Evolutionary conservation across 768 basidiomycete species (phyloP), one percentile per base, ranked within the genome.

Genomic region (Boletus subcaerulescens): DNA sequence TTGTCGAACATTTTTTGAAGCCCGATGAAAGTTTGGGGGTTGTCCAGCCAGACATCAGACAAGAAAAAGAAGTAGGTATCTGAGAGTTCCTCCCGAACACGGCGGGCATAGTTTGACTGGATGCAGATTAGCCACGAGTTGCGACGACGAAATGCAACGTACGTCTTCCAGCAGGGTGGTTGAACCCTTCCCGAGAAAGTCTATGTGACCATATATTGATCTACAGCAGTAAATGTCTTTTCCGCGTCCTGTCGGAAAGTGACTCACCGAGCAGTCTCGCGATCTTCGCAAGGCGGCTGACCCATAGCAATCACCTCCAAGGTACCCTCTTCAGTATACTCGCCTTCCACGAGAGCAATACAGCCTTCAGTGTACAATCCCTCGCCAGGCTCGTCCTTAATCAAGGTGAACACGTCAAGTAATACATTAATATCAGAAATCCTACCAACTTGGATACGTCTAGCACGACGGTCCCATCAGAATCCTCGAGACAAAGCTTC

Each of bases 291-390:
- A 12, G 97, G 97, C 2, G 97, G 97, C 71, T 98, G 96, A 2
- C 97, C 97, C 57, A 99, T 90, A 18, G 95, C 97, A 58, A 93
- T 84, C 7, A 98, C 92, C 60, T 88, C 81, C 47, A 99, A 77
- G 1, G 81, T 89, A 47, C 87, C 90, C 31, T 98, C 93, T 56
- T 95, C 87, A 0, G 91, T 98, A 67, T 98, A 99, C 65, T 94
- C 91, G 20, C 97, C 97, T 74, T 98, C 97, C 0, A 98, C 85
- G 15, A 99, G 80, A 1, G 93, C 93, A 70, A 98, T 90, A 55
- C 88, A 93, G 0, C 97, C 97, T 71, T 98, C 97, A 0, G 94
- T 97, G 65, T 97, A 98, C 7, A 99, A 69, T 1, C 97, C 97
- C 65, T 96, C 93, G 39, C 94, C 93, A 17, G 96, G 95, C 56